Evolutionary conservation across 179 eudicot genomes (phyloP).

Genomic region (Beta lomatogona): DNA sequence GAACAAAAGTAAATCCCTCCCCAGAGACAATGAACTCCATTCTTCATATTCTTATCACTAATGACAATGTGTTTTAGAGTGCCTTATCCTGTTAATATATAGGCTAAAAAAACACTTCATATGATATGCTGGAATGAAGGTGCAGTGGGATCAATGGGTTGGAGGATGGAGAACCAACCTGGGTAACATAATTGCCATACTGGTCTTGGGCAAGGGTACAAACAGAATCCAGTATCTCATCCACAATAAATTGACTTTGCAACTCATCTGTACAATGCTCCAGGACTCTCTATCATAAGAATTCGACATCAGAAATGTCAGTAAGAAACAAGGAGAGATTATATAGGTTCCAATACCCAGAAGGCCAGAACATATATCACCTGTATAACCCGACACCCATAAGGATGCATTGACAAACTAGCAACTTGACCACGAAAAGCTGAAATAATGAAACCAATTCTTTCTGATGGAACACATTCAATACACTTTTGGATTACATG

Average conservation of each 20-base stretch:
- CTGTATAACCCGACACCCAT: conserved; percentile 98
- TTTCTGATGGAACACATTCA: conserved; percentile 68
- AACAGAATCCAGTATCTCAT: conserved; percentile 86
- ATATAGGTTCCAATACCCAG: background rate
- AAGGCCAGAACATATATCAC: conserved; percentile 30
- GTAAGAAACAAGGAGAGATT: background rate
- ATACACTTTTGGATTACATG: conserved; percentile 95
- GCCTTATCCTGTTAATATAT: background rate
- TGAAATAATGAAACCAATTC: conserved; percentile 69
- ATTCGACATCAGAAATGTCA: conserved; percentile 20
- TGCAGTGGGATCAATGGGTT: background rate
- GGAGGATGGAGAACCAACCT: conserved; percentile 47
- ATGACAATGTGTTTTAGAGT: background rate
- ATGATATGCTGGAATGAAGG: background rate
- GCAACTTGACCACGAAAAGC: conserved; percentile 80
- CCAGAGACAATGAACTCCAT: background rate
- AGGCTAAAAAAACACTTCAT: background rate
- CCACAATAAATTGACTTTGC: conserved; percentile 71
- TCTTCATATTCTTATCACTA: background rate
- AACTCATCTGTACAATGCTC: conserved; percentile 76
- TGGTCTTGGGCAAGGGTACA: conserved; percentile 86
- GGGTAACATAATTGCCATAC: conserved; percentile 94
- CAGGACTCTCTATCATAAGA: conserved; percentile 64
- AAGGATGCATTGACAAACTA: conserved; percentile 82
- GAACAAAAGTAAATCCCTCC: background rate